Evolutionary conservation across 768 basidiomycete genomes (phyloP).

Genomic region (Mycena pura): DNA sequence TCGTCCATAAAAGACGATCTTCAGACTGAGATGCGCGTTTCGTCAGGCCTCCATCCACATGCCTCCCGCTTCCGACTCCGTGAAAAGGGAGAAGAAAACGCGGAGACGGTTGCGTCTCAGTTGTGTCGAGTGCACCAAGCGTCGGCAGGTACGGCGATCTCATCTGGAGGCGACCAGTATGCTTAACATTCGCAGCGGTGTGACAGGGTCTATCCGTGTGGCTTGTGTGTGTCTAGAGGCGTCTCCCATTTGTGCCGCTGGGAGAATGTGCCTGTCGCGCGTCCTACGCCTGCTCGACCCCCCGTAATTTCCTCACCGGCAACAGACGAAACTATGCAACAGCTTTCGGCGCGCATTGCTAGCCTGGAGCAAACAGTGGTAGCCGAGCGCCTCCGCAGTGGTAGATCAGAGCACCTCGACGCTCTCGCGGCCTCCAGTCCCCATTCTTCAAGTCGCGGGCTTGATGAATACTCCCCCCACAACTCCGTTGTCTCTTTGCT

Average conservation of each 20-base stretch:
- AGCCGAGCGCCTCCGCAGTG: conserved; percentile 18
- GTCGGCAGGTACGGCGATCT: conserved; percentile 51
- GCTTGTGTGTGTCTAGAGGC: conserved; percentile 46
- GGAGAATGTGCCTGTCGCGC: conserved; percentile 51
- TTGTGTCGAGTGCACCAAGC: conserved; percentile 63
- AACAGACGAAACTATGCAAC: conserved; percentile 21
- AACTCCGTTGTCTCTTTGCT: conserved; percentile 27
- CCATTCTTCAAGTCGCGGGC: conserved; percentile 22
- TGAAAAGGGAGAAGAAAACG: conserved; percentile 54
- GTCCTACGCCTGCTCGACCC: conserved; percentile 49
- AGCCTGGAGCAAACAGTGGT: conserved; percentile 36
- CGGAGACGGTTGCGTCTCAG: conserved; percentile 56
- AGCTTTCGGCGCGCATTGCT: conserved; percentile 37
- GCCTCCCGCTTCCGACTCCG: conserved; percentile 11
- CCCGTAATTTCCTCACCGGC: conserved; percentile 32
- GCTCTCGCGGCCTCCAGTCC: conserved; percentile 31
- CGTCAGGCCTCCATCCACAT: conserved; percentile 5
- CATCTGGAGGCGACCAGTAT: neutral
- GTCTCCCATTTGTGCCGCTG: conserved; percentile 54
- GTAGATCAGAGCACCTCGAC: conserved; percentile 13
- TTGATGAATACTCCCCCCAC: conserved; percentile 21
- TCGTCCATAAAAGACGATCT: conserved; percentile 21
- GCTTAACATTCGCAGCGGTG: conserved; percentile 50
- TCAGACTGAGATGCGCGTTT: conserved; percentile 7
- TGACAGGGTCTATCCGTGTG: conserved; percentile 52